Evolutionary conservation across 1,284 basidiomycete species (phyloP).

Genomic region (Golubevia sp.): DNA sequence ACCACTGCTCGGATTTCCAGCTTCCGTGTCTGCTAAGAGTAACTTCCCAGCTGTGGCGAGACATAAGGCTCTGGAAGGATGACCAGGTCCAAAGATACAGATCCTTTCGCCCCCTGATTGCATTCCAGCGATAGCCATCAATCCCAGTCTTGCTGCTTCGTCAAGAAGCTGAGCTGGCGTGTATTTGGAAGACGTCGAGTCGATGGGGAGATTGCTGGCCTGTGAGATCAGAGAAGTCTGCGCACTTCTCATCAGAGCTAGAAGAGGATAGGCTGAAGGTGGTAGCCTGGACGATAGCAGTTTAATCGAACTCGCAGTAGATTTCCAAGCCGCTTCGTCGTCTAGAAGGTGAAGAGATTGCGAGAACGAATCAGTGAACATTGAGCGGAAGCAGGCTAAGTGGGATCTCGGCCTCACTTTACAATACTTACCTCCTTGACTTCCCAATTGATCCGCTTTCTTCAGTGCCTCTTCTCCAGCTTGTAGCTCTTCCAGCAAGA

Average conservation of each 20-base stretch:
- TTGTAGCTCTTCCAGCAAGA: slow-evolving; percentile 68
- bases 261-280: slow-evolving; percentile 70
- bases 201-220: slow-evolving; percentile 60
- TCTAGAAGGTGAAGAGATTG: slow-evolving; percentile 63
- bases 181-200: slow-evolving; percentile 36
- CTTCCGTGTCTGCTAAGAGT: slow-evolving; percentile 72
- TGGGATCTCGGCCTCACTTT: slow-evolving; percentile 16
- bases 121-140: slow-evolving; percentile 69
- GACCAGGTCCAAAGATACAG: slow-evolving; percentile 70
- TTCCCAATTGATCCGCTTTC: slow-evolving; percentile 71
- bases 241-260: slow-evolving; percentile 74
- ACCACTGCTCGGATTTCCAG: slow-evolving; percentile 1
- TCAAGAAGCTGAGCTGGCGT: slow-evolving; percentile 19
- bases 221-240: slow-evolving; percentile 70
- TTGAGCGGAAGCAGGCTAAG: too few species aligned
- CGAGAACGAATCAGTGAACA: not conserved
- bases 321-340: slow-evolving; percentile 67
- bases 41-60: slow-evolving; percentile 81
- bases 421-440: slow-evolving; percentile 63
- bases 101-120: slow-evolving; percentile 34
- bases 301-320: slow-evolving; percentile 70
- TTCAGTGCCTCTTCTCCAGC: slow-evolving; percentile 73
- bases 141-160: slow-evolving; percentile 60
- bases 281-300: slow-evolving; percentile 66
- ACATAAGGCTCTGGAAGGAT: slow-evolving; percentile 78